These are phyloP conservation scores for Fusarium begoniae DNA, from an alignment of 2,329 filamentous ascomycete species.

Conservation along the genomic window DNA sequence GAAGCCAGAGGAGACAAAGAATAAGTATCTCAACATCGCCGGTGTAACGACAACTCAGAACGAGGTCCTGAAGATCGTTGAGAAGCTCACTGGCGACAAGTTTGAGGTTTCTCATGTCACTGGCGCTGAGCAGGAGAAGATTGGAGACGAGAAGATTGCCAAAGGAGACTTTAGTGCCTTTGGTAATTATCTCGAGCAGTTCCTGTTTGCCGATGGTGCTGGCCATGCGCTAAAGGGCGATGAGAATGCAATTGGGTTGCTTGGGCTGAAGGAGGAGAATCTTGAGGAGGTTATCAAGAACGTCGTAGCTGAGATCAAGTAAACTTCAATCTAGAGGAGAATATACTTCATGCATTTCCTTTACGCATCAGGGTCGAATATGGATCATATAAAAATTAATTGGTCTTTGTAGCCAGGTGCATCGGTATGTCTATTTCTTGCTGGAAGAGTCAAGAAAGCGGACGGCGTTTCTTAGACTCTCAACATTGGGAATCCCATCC, in stretches of 20 bases:
- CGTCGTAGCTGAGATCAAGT: neutral
- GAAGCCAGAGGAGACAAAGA: neutral
- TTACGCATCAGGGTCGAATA: accelerated
- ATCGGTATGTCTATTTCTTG: neutral
- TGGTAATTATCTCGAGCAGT: constrained; percentile 8
- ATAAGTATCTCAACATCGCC: constrained; percentile 4
- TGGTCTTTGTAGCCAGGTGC: neutral
- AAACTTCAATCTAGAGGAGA: neutral
- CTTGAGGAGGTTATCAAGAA: neutral
- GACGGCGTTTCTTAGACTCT: constrained; percentile 27
- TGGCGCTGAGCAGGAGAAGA: neutral
- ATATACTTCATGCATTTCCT: accelerated
- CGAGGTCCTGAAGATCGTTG: neutral
- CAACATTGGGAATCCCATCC: neutral
- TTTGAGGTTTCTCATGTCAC: neutral
- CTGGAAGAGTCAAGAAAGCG: constrained; percentile 14
- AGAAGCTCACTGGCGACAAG: neutral
- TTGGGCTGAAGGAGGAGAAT: neutral
- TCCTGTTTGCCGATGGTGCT: neutral
- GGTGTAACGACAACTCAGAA: constrained; percentile 9
- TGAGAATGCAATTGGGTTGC: neutral
- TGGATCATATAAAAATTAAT: neutral
- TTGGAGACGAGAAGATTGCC: constrained; percentile 6
- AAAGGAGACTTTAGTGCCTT: constrained; percentile 10
- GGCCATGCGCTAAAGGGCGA: neutral